Evolutionary conservation across 208 protist species (phyloP).

Genomic region (Entamoeba moshkovskii): DNA sequence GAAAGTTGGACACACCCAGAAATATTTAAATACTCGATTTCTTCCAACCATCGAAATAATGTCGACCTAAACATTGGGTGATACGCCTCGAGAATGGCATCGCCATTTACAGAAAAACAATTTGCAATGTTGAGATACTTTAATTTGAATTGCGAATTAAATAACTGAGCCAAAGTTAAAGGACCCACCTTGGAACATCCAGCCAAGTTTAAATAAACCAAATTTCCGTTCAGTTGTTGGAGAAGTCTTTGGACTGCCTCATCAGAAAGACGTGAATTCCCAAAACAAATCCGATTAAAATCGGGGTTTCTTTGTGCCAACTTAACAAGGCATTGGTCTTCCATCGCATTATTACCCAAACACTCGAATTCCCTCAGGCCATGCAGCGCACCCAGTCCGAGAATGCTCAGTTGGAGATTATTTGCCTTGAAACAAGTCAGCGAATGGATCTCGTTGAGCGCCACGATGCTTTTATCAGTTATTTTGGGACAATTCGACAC

Average conservation of each 20-base stretch:
- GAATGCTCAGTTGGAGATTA: not conserved
- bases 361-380: not conserved
- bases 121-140: not conserved
- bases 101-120: not conserved
- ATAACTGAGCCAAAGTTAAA: not conserved
- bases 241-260: not conserved
- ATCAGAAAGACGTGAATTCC: not conserved
- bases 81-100: not conserved
- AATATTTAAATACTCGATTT: not conserved
- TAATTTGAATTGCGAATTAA: not conserved
- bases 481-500: not conserved
- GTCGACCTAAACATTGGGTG: not conserved
- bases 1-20: not conserved
- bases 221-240: not conserved
- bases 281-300: not conserved
- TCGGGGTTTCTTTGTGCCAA: not conserved
- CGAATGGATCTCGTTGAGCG: not conserved
- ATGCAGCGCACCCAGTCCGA: not conserved
- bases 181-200: not conserved
- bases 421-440: not conserved
- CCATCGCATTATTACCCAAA: not conserved
- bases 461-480: not conserved
- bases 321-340: not conserved
- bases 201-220: not conserved
- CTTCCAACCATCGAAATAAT: not conserved